Evolutionary conservation across 202 grass and related monocot genomes (phyloP).

Genomic region (Tripidium arundinaceum): DNA sequence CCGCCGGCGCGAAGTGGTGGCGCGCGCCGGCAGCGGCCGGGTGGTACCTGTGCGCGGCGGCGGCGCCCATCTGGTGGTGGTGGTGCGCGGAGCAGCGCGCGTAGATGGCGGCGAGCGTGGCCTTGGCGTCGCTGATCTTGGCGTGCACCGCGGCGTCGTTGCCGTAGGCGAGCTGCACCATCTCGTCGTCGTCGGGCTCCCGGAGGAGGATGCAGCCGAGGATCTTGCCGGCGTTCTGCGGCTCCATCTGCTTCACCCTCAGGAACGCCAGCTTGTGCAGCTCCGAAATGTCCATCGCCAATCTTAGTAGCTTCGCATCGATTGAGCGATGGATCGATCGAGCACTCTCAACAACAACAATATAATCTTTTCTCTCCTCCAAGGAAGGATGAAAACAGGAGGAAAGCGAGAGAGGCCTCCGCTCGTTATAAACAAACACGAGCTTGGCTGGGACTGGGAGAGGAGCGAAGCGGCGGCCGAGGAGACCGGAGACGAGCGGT

Average conservation of each 20-base stretch:
- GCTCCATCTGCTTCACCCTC: conserved; percentile 61
- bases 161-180: conserved; percentile 76
- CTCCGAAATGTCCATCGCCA: conserved; percentile 64
- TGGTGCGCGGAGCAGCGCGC: conserved; percentile 32
- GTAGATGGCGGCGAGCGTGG: conserved; percentile 44
- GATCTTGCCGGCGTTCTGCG: conserved; percentile 66
- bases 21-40: not conserved
- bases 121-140: conserved; percentile 52
- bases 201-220: conserved; percentile 66
- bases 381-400: conserved; percentile 7
- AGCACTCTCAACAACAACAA: not conserved
- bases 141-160: conserved; percentile 40
- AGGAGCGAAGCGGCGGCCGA: not conserved
- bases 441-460: not conserved
- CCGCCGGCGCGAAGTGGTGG: conserved; percentile 26
- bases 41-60: not conserved
- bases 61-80: not conserved
- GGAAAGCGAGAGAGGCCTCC: not conserved
- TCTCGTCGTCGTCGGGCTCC: conserved; percentile 51
- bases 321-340: not conserved
- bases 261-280: conserved; percentile 53
- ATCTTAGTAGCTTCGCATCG: not conserved
- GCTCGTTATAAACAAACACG: conserved; percentile 17
- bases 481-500: not conserved
- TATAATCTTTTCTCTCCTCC: no score